Percentiles rank a stretch among this genome's conserved stretches.
phyloP scores from a whole-genome alignment of 2,329 filamentous ascomycete genomes.

The Nemania diffusa region DNA sequence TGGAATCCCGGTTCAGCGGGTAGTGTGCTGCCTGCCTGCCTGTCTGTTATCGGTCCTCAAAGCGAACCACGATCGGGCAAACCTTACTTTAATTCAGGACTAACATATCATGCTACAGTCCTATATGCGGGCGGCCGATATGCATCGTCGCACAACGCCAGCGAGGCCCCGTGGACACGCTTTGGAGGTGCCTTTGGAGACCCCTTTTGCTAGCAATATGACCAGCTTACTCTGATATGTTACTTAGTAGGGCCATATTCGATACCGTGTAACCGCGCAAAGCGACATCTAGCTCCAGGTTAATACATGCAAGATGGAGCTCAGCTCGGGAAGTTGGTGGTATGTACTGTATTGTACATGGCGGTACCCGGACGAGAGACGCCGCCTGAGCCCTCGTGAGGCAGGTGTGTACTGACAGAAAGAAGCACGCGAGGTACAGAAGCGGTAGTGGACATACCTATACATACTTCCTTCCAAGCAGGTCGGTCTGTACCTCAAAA shows the following conservation, averaged over 20 bases:
- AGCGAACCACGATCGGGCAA: constrained; percentile 24
- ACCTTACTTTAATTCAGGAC: constrained; percentile 8
- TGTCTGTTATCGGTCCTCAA: not conserved
- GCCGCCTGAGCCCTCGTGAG: not conserved
- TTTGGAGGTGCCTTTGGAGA: not conserved
- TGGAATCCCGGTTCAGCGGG: constrained; percentile 26
- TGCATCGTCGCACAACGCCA: constrained; percentile 16
- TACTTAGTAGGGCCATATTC: constrained; percentile 21
- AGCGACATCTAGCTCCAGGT: constrained; percentile 11
- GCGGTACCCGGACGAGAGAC: constrained; percentile 20
- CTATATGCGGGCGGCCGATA: constrained; percentile 2
- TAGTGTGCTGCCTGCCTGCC: constrained; percentile 23
- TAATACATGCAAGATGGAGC: not conserved
- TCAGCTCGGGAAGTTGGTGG: constrained; percentile 11
- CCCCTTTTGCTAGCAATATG: not conserved
- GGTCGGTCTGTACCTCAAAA: not conserved
- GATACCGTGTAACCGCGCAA: constrained; percentile 24
- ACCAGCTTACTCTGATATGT: constrained; percentile 10
- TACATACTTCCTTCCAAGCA: not conserved
- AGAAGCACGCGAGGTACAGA: not conserved
- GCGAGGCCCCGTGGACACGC: constrained; percentile 4
- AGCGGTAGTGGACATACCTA: not conserved
- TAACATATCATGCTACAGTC: constrained; percentile 2
- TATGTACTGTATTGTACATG: constrained; percentile 6
- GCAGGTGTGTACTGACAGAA: not conserved